Evolutionary conservation across 495 filamentous ascomycete genomes (phyloP).

Genomic region (Xylaria intraflava): DNA sequence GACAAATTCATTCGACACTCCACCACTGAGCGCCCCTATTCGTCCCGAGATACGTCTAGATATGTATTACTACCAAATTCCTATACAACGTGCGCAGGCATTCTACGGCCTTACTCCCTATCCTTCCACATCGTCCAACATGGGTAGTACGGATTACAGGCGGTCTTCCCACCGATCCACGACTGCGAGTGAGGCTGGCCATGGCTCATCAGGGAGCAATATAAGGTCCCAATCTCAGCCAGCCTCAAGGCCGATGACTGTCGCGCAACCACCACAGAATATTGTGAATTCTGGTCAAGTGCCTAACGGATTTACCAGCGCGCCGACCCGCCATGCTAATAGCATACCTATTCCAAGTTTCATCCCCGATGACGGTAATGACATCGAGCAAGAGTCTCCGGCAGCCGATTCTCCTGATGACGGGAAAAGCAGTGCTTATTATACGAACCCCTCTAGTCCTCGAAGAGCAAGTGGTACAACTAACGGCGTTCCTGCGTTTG

Average conservation of each 20-base stretch:
- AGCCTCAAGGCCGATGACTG: constrained; percentile 36
- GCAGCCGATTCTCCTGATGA: constrained; percentile 34
- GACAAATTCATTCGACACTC: constrained; percentile 48
- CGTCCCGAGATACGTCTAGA: constrained; percentile 39
- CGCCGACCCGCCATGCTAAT: constrained; percentile 34
- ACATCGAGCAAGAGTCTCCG: constrained; percentile 27
- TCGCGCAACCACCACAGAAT: constrained; percentile 12
- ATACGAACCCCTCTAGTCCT: constrained; percentile 26
- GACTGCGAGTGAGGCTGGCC: constrained; percentile 32
- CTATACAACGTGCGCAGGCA: constrained; percentile 21
- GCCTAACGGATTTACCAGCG: constrained; percentile 23
- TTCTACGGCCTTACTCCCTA: constrained; percentile 35
- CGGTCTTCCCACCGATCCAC: constrained; percentile 44
- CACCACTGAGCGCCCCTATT: constrained; percentile 44
- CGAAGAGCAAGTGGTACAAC: constrained; percentile 28
- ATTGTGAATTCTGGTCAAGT: constrained; percentile 23
- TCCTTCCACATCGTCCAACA: constrained; percentile 42
- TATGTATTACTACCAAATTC: constrained; percentile 35
- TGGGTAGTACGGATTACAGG: constrained; percentile 38
- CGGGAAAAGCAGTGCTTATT: constrained; percentile 23
- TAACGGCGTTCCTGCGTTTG: constrained; percentile 36
- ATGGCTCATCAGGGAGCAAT: constrained; percentile 34
- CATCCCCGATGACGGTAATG: constrained; percentile 41
- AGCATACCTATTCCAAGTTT: constrained; percentile 42
- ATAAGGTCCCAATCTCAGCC: constrained; percentile 54